Evolutionary conservation across 2,329 filamentous ascomycete genomes (phyloP).

Genomic region (Pseudogymnoascus sp.): DNA sequence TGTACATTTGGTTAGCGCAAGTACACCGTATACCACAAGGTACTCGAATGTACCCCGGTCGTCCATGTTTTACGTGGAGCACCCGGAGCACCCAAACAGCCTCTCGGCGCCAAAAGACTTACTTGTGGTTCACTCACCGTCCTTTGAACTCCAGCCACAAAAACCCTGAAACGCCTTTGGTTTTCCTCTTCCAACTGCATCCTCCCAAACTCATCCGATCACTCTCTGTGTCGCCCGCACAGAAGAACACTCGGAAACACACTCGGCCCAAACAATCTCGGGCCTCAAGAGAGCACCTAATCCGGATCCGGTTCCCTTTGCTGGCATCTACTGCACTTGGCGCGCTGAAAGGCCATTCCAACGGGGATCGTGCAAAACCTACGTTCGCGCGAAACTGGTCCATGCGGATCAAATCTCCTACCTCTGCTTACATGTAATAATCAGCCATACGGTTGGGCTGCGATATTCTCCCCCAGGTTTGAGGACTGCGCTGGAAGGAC

Average conservation of each 20-base stretch:
- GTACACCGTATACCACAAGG: slow-evolving; percentile 4
- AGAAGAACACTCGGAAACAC: background rate
- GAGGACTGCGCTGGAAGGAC: slow-evolving; percentile 4
- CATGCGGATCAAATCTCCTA: background rate
- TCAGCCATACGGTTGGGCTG: background rate
- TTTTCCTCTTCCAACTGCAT: background rate
- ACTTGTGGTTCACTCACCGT: slow-evolving; percentile 7
- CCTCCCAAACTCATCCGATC: background rate
- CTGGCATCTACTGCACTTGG: background rate
- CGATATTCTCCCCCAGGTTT: slow-evolving; percentile 4
- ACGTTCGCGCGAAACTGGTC: background rate
- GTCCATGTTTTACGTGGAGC: slow-evolving; percentile 6
- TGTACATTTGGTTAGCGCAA: background rate
- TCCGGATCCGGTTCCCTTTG: background rate
- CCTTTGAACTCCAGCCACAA: slow-evolving; percentile 5
- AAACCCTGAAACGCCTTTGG: background rate
- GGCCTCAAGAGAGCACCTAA: background rate
- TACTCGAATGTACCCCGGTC: slow-evolving; percentile 5
- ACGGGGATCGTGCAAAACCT: background rate
- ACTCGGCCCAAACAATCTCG: slow-evolving; percentile 3
- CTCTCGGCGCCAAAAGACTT: background rate
- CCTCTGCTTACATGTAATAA: slow-evolving; percentile 3
- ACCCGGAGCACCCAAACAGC: background rate
- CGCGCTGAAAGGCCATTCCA: background rate
- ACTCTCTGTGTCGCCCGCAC: background rate